Evolutionary conservation across 2,329 filamentous ascomycete species (phyloP).

Genomic region (Phyllosticta citribraziliensis): DNA sequence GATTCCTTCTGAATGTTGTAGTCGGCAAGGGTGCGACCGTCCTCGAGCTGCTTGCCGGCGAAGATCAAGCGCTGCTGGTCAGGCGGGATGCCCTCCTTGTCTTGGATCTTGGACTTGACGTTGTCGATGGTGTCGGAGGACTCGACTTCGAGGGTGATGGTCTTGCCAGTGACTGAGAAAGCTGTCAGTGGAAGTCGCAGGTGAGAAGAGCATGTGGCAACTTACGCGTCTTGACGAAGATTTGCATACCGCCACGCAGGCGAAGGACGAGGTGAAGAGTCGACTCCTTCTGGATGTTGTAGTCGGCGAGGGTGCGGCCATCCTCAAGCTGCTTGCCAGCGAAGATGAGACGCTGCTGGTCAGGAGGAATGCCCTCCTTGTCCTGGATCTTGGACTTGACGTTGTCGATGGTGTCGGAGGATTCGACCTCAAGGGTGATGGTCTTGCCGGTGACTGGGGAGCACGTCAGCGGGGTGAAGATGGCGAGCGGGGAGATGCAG

Average conservation of each 20-base stretch:
- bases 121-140: constrained; percentile 32
- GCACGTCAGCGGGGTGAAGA: constrained; percentile 23
- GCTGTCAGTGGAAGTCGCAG: constrained; percentile 21
- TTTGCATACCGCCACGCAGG: constrained; percentile 54
- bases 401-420: constrained; percentile 85
- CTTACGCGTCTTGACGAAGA: constrained; percentile 52
- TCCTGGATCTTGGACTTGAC: constrained; percentile 97
- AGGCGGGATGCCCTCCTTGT: constrained; percentile 50
- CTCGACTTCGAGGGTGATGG: constrained; percentile 38
- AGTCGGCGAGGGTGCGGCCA: constrained; percentile 80
- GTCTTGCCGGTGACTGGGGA: constrained; percentile 54
- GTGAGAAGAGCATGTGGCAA: constrained; percentile 12
- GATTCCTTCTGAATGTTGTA: constrained; percentile 52
- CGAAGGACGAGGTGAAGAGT: constrained; percentile 68
- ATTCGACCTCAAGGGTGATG: constrained; percentile 58
- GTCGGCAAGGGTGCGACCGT: constrained; percentile 45
- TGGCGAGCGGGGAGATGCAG: constrained; percentile 20
- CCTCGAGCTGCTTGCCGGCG: constrained; percentile 49
- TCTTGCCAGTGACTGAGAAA: constrained; percentile 46
- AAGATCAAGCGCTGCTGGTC: constrained; percentile 51
- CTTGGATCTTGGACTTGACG: constrained; percentile 40
- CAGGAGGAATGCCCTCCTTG: constrained; percentile 93
- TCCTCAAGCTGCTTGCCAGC: constrained; percentile 96
- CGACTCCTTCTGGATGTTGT: constrained; percentile 85
- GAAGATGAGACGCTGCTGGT: constrained; percentile 95